phyloP scores from a whole-genome alignment of 805 yeast genomes.

The Hanseniaspora vineae region DNA sequence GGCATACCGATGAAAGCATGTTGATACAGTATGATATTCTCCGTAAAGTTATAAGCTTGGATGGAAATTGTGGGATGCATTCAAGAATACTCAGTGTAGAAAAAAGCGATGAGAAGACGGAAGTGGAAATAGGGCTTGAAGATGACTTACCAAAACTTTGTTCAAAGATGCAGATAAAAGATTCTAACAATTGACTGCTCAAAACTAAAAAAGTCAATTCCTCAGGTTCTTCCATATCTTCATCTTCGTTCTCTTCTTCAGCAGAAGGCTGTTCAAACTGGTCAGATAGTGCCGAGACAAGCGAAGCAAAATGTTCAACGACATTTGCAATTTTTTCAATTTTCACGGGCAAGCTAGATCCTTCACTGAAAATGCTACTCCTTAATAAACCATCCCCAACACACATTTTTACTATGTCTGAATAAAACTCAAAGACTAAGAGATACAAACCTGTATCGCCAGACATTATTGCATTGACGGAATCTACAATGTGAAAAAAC shows the following conservation, averaged over 20 bases:
- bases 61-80: slow-evolving; percentile 1
- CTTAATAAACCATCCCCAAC: neutral
- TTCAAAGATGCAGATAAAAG: neutral
- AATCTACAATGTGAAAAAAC: neutral
- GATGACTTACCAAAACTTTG: too few relatives aligned
- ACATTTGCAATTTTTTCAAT: neutral
- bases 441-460: neutral
- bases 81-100: too few relatives aligned
- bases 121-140: too few relatives aligned
- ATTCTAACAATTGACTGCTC: slow-evolving; percentile 11
- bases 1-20: neutral
- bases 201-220: slow-evolving; percentile 6
- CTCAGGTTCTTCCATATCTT: slow-evolving; percentile 13
- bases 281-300: neutral
- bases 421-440: neutral
- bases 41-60: slow-evolving; percentile 21
- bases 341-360: too few relatives aligned
- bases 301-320: neutral
- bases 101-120: too few relatives aligned
- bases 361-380: neutral
- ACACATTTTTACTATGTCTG: neutral
- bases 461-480: neutral
- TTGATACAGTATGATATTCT: slow-evolving; percentile 8
- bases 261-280: slow-evolving; percentile 3
- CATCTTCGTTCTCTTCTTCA: slow-evolving; percentile 13